Conservation (phyloP, 805 yeast genomes). For the Candida ponderosae region DNA sequence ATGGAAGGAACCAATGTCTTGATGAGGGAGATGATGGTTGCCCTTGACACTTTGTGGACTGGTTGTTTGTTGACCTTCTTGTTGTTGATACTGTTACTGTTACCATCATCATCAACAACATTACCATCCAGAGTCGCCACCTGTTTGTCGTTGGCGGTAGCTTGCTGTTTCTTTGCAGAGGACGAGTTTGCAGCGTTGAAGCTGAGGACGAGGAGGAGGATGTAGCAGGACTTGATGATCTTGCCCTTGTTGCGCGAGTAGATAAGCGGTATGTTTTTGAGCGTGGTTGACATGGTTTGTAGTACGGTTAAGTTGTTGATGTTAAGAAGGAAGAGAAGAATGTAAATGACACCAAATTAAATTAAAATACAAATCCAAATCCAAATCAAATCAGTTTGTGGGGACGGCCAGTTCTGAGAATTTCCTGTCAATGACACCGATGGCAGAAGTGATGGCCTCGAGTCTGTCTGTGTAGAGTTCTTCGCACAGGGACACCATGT, state of each 20-base stretch:
- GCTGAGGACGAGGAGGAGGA: not conserved
- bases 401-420: constrained; percentile 4
- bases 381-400: too few relatives aligned
- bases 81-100: not conserved
- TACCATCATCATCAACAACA: not conserved
- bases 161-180: not conserved
- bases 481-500: constrained; percentile 3
- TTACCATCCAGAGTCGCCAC: not conserved
- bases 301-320: too few relatives aligned
- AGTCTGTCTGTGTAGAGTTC: constrained; percentile 9
- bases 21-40: constrained; percentile 7
- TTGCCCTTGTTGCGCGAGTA: not conserved
- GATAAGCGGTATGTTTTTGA: not conserved
- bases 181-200: not conserved
- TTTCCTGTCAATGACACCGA: constrained; percentile 3
- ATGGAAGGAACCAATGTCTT: constrained; percentile 15
- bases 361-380: too few relatives aligned
- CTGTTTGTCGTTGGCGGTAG: constrained; percentile 1
- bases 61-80: not conserved
- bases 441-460: constrained; percentile 8
- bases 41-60: constrained; percentile 8
- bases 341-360: too few relatives aligned
- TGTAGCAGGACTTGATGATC: not conserved
- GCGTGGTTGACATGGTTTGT: not conserved
- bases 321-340: too few relatives aligned